Conservation (phyloP, 768 basidiomycete genomes). For the Pholiota conissans region DNA sequence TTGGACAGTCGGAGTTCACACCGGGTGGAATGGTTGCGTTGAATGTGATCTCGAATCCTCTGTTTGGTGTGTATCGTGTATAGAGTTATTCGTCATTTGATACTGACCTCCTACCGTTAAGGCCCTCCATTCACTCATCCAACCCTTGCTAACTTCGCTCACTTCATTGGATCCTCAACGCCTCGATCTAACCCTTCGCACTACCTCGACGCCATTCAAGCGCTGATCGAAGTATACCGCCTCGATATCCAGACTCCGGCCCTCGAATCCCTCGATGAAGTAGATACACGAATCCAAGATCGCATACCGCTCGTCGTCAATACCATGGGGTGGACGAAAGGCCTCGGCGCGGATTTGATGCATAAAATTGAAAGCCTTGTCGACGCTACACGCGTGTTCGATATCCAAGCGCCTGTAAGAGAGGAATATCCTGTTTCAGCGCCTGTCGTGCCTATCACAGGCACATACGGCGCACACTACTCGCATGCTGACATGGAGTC, state of each 20-base stretch:
- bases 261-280: conserved; percentile 23
- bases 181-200: conserved; percentile 75
- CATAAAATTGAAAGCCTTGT: conserved; percentile 66
- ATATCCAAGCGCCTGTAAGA: conserved; percentile 35
- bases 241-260: conserved; percentile 62
- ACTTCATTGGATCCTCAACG: conserved; percentile 79
- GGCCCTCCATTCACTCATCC: conserved; percentile 91
- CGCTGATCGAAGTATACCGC: conserved; percentile 66
- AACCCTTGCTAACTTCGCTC: conserved; percentile 65
- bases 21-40: conserved; percentile 85
- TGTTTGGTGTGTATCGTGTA: conserved; percentile 58
- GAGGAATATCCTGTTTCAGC: conserved; percentile 21
- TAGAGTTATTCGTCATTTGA: background rate
- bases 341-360: conserved; percentile 83
- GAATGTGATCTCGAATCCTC: conserved; percentile 61
- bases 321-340: conserved; percentile 97
- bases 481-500: conserved; percentile 5
- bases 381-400: conserved; percentile 61
- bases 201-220: conserved; percentile 70
- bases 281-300: conserved; percentile 46
- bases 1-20: conserved; percentile 93
- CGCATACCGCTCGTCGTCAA: conserved; percentile 86
- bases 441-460: background rate
- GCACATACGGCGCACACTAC: conserved; percentile 13
- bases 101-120: conserved; percentile 24